These are phyloP conservation scores for Candida oleophila DNA, from an alignment of 805 yeast species.

Conservation along the genomic window DNA sequence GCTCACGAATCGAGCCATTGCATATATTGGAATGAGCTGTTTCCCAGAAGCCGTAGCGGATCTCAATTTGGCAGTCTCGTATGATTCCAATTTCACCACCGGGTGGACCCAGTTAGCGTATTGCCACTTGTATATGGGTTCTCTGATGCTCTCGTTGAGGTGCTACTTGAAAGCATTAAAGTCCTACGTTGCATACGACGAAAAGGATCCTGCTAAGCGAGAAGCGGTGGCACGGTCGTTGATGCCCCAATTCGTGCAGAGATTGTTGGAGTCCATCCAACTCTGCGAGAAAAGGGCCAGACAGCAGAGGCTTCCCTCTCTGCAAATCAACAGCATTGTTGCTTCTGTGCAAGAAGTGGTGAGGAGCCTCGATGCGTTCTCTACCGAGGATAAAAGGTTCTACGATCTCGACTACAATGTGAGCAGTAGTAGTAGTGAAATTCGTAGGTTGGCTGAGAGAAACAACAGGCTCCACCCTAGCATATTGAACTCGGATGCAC, in stretches of 20 bases:
- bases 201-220: conserved; percentile 17
- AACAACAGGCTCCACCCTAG: conserved; percentile 33
- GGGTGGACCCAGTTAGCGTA: conserved; percentile 46
- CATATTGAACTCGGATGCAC: conserved; percentile 36
- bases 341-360: conserved; percentile 26
- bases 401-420: conserved; percentile 18
- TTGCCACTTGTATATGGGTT: conserved; percentile 42
- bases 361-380: conserved; percentile 22
- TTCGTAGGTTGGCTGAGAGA: conserved; percentile 18
- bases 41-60: conserved; percentile 39
- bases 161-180: conserved; percentile 34
- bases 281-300: conserved; percentile 37
- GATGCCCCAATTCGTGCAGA: conserved; percentile 40
- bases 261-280: conserved; percentile 30
- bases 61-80: conserved; percentile 28
- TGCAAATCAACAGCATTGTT: conserved; percentile 21
- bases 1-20: conserved; percentile 38
- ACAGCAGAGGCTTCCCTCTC: conserved; percentile 31
- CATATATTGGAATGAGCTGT: conserved; percentile 41
- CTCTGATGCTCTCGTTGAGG: conserved; percentile 28
- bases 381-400: conserved; percentile 24
- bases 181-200: conserved; percentile 15
- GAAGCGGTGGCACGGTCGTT: conserved; percentile 19
- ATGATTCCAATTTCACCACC: conserved; percentile 35
- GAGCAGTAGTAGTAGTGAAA: conserved; percentile 21